Conservation (phyloP, 2,329 filamentous ascomycete genomes). For the Chaetothyriales sp. region DNA sequence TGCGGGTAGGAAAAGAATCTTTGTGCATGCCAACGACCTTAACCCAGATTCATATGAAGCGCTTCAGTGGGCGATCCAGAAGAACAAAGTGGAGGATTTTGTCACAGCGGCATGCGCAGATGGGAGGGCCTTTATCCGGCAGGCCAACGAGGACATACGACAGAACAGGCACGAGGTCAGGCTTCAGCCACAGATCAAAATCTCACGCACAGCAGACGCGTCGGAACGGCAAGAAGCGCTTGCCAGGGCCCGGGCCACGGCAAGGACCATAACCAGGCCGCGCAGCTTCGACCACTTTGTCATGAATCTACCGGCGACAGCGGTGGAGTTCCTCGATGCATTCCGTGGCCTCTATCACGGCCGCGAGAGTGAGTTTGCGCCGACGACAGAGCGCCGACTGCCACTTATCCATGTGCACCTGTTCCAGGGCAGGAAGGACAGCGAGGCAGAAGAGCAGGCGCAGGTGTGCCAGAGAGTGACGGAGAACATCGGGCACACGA, state of each 20-base stretch:
- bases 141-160: constrained; percentile 47
- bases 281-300: constrained; percentile 80
- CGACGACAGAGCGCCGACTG: constrained; percentile 45
- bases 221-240: constrained; percentile 22
- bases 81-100: constrained; percentile 68
- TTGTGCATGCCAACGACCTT: constrained; percentile 94
- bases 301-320: constrained; percentile 91
- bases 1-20: constrained; percentile 75
- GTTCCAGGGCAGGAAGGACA: constrained; percentile 71
- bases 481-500: constrained; percentile 43
- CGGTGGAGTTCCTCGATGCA: constrained; percentile 64
- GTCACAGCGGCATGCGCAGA: constrained; percentile 72
- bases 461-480: constrained; percentile 57
- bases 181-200: constrained; percentile 35
- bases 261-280: constrained; percentile 31
- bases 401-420: constrained; percentile 90
- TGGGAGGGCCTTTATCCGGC: constrained; percentile 64
- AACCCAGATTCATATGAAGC: constrained; percentile 76
- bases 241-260: neutral
- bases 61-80: constrained; percentile 53
- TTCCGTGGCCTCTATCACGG: constrained; percentile 73
- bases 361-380: constrained; percentile 51
- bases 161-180: constrained; percentile 37
- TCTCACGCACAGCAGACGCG: constrained; percentile 15
- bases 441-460: constrained; percentile 46